Base-by-base conservation (phyloP, 2,329 filamentous ascomycete genomes). In the Rhexocercosporidium sp. region DNA sequence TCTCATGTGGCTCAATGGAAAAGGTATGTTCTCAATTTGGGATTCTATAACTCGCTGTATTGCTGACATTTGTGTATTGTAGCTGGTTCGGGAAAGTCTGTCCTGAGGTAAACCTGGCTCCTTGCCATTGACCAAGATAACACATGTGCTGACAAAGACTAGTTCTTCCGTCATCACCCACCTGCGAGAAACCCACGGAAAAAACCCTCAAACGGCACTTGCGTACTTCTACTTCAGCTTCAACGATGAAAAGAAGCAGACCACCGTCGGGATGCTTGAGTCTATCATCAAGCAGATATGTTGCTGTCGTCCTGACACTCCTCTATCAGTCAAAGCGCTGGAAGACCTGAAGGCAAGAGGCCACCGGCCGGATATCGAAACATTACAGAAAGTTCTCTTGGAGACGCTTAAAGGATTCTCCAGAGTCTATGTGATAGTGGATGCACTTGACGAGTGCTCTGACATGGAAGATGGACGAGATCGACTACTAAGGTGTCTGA, bases 191-290 rank as follows among this genome's bases (percentile, higher is more conserved):
- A 47, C 18, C 8, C 20, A 20, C 25, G 16, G 25, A 0, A 3
- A 5, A 20, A 39, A 66, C 20, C 66, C 68, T 11, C 14, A 66
- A 37, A 59, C 31, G 4, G 68, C 66, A 11, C 3, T 73, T 6
- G 73, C 71, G 9, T 75, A 73, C 53, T 75, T 69, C 57, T 75
- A 74, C 60, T 74, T 75, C 31, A 67, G 64, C 41, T 75, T 75
- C 51, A 69, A 65, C 16, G 69, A 75, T 25, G 14, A 9, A 8
- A 20, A 64, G 14, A 75, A 73, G 29, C 73, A 70, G 41, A 67
- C 44, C 3, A 62, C 61, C 1, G 41, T 22, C 11, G 62, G 14
- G 20, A 69, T 74, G 62, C 34, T 47, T n/a, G 44, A 20, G 12
- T 47, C 44, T 3, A 25, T 47, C 44, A 47, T 47, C 9, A 20